These are phyloP conservation scores for Chaetomiaceae sp. DNA, from an alignment of 2,329 filamentous ascomycete species.

Conservation along the genomic window DNA sequence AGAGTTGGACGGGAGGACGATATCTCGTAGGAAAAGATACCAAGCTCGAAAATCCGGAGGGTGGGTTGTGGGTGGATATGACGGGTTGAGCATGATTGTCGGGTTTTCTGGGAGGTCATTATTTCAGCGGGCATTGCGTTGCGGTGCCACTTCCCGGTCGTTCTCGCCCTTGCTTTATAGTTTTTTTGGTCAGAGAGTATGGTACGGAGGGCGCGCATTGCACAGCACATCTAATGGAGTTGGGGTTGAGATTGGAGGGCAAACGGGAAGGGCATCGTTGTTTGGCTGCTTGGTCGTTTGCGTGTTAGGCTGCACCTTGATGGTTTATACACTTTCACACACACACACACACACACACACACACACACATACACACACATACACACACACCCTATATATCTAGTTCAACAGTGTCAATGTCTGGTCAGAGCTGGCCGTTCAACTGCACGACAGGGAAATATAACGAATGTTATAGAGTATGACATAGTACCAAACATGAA, in stretches of 20 bases:
- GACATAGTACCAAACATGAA: too few relatives aligned
- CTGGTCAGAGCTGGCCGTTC: too few relatives aligned
- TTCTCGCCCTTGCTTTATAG: not conserved
- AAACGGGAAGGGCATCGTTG: not conserved
- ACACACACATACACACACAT: too few relatives aligned
- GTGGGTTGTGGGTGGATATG: too few relatives aligned
- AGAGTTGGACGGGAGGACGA: not conserved
- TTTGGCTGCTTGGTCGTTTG: not conserved
- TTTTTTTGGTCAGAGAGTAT: not conserved
- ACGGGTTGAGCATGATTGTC: not conserved
- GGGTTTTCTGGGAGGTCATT: not conserved
- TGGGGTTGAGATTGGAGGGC: not conserved
- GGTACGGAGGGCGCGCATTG: not conserved
- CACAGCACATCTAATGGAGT: constrained; percentile 7
- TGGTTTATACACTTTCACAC: not conserved
- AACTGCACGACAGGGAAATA: too few relatives aligned
- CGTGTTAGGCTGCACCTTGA: not conserved
- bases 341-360: too few relatives aligned
- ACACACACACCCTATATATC: too few relatives aligned
- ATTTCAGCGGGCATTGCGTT: not conserved
- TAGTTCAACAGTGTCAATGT: too few relatives aligned
- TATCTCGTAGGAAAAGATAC: not conserved
- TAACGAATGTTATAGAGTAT: too few relatives aligned
- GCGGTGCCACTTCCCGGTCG: not conserved
- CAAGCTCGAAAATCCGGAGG: too few relatives aligned